A percentile compares a stretch with the other conserved stretches of the same genome.
Conservation (phyloP, 2,329 filamentous ascomycete species). For the Acephala macrosclerotiorum region DNA sequence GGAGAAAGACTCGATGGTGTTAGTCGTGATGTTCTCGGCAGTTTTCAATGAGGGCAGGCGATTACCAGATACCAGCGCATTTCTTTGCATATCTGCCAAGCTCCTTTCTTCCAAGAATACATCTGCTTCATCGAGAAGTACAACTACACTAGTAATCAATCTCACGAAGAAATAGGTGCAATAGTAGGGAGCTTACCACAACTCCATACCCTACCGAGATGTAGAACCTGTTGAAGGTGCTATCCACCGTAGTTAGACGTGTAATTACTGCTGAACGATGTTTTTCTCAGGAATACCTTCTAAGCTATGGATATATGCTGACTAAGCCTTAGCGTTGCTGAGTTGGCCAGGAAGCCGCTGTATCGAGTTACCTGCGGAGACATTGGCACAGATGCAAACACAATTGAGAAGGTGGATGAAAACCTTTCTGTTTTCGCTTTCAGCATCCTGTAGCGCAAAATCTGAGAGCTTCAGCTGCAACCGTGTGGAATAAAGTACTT, state of each 20-base stretch:
- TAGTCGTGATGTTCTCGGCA: not conserved
- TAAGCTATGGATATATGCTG: conserved; percentile 68
- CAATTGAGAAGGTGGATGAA: not conserved
- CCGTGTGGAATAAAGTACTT: not conserved
- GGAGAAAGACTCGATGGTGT: conserved; percentile 42
- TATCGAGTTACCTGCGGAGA: conserved; percentile 69
- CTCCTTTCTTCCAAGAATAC: conserved; percentile 38
- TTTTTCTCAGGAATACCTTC: conserved; percentile 29
- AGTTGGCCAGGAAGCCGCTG: conserved; percentile 56
- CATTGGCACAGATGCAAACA: no score
- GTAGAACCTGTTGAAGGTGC: conserved; percentile 35
- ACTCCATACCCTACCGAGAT: conserved; percentile 30
- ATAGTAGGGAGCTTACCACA: conserved; percentile 14
- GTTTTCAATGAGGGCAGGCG: not conserved
- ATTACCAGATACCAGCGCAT: conserved; percentile 32
- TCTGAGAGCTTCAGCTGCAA: not conserved
- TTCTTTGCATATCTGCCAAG: conserved; percentile 28
- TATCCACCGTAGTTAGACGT: not conserved
- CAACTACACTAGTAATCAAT: conserved; percentile 46
- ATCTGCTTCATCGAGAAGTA: conserved; percentile 44
- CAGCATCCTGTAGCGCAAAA: not conserved
- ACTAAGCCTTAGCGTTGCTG: conserved; percentile 53
- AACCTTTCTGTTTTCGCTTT: conserved; percentile 1
- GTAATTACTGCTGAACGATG: not conserved
- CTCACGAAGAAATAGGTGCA: not conserved